phyloP scores from a whole-genome alignment of 192 early-diverging fungal genomes.

The Chytriomyces hyalinus region DNA sequence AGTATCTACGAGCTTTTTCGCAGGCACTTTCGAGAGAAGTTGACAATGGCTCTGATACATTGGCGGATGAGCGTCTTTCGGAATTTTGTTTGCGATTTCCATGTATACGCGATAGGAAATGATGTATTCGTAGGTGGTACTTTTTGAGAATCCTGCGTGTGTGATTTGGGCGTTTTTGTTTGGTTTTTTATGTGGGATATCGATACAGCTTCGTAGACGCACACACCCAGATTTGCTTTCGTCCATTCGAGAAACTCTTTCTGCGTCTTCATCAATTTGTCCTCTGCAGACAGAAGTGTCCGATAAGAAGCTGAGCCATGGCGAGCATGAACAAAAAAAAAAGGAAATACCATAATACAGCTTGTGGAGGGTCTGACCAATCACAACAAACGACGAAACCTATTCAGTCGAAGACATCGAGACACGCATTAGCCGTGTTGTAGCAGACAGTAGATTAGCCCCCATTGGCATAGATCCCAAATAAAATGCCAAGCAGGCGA shows the following conservation, averaged over 20 bases:
- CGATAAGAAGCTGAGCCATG: neutral
- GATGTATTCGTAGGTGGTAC: slow-evolving; percentile 66
- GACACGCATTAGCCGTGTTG: no score
- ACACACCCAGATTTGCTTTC: slow-evolving; percentile 46
- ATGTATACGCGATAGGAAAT: slow-evolving; percentile 58
- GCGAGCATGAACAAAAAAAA: neutral
- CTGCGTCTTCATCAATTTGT: slow-evolving; percentile 60
- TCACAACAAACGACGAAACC: slow-evolving; percentile 60
- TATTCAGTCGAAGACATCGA: neutral
- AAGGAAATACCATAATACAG: slow-evolving; percentile 49
- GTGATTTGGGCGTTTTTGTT: neutral
- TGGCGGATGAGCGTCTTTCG: slow-evolving; percentile 47
- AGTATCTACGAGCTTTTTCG: slow-evolving; percentile 52
- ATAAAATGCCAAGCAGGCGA: neutral
- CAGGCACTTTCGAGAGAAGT: slow-evolving; percentile 60
- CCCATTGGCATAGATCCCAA: neutral
- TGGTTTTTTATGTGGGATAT: neutral
- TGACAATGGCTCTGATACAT: slow-evolving; percentile 63
- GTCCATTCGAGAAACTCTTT: slow-evolving; percentile 65
- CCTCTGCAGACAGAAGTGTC: slow-evolving; percentile 26
- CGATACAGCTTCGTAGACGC: neutral
- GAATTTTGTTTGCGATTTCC: slow-evolving; percentile 55
- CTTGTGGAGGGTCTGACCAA: slow-evolving; percentile 60
- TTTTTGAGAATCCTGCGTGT: slow-evolving; percentile 54
- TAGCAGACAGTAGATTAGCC: neutral